Base-by-base conservation (phyloP, 2,329 filamentous ascomycete genomes). In the Penicillium sp. region DNA sequence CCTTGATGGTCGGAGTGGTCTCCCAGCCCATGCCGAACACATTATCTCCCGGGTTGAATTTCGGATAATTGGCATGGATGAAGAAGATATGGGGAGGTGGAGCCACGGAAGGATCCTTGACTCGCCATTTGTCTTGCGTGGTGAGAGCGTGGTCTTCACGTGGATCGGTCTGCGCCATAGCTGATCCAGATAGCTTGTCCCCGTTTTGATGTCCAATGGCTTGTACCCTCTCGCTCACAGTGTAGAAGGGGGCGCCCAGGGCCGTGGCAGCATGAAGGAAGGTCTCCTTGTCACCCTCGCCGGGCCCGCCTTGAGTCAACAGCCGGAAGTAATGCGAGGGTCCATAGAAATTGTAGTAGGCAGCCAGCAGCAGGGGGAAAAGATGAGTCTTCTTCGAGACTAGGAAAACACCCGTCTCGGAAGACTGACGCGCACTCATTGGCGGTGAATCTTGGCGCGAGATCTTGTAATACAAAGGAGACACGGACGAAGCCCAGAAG, bases 401-500 rank as follows among this genome's bases (percentile, higher is more conserved):
- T 30, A 79, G 60, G 55, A 79, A 73, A 3, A 69, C 69, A 2
- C 76, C 76, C 0, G 76, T 73, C 63, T 78, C 76, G 4, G 76
- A 75, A 3, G 76, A 76, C 49, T 77, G 75, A 22, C 75, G 72
- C 9, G 67, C 69, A 24, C 72, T 70, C 67, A 79, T 71, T 3
- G 72, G 66, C 0, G 76, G 75, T 4, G 71, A 69, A 15, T 71
- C 65, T 44, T 75, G 72, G 17, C 75, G 75, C 5, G 78, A 78
- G 35, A 82, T 78, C 38, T 75, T 70, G 65, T 78, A 81, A 64
- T 78, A 81, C n/a, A 76, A 69, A 8, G 79, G 79, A 17, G 79
- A 80, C 44, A 75, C 78, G 4, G 79, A 78, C 10, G 79, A 77
- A 26, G 74, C 76, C 78, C 80, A 82, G 62, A 82, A 85, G 68